These are phyloP conservation scores for Hippophae tibetana DNA, from an alignment of 306 rosid species.

Conservation along the genomic window DNA sequence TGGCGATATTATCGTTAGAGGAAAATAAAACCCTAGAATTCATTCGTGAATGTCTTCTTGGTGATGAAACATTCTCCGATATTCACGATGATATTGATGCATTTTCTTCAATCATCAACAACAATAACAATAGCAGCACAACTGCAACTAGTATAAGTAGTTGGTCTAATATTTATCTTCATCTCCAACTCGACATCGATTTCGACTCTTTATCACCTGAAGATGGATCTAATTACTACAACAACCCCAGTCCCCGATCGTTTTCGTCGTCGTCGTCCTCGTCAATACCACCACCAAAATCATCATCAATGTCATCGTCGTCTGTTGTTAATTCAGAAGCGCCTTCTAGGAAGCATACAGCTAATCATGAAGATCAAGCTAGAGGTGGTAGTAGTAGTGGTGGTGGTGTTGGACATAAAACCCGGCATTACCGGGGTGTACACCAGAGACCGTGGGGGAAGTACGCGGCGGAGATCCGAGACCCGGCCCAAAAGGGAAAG, in stretches of 20 bases:
- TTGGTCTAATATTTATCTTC: not conserved
- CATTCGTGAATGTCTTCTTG: slow-evolving; percentile 31
- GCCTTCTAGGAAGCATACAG: not conserved
- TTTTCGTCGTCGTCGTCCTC: too few species aligned
- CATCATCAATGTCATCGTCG: too few species aligned
- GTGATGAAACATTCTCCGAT: slow-evolving; percentile 23
- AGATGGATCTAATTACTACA: not conserved
- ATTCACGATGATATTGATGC: not conserved
- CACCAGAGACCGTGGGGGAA: slow-evolving; percentile 80
- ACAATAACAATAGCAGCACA: not conserved
- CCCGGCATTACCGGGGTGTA: slow-evolving; percentile 59
- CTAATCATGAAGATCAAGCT: too few species aligned
- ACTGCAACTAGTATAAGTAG: not conserved
- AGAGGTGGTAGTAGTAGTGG: too few species aligned
- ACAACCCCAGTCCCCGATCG: too few species aligned
- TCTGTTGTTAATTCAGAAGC: too few species aligned
- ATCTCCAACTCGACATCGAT: slow-evolving; percentile 26
- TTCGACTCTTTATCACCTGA: slow-evolving; percentile 10
- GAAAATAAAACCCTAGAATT: slow-evolving; percentile 26
- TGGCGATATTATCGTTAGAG: slow-evolving; percentile 7
- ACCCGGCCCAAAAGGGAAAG: slow-evolving; percentile 48
- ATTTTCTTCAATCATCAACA: too few species aligned
- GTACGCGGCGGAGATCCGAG: slow-evolving; percentile 81
- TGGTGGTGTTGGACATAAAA: not conserved
- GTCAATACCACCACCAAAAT: too few species aligned